Evolutionary conservation across 192 early-diverging fungal species (phyloP).

Genomic region (Backusella psychrophila): DNA sequence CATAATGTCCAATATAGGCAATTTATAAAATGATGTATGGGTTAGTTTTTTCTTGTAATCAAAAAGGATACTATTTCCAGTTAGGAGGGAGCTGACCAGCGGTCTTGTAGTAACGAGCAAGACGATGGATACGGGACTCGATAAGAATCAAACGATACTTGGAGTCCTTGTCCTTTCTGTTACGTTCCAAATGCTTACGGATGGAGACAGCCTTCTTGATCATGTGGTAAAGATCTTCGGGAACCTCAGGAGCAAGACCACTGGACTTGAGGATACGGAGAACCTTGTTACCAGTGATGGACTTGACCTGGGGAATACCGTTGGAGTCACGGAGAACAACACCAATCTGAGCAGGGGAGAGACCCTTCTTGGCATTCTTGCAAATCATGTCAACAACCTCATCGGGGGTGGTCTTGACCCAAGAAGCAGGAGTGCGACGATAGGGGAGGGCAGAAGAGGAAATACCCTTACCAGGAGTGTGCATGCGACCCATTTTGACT

Average conservation of each 20-base stretch:
- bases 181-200: slow-evolving; percentile 98
- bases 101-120: slow-evolving; percentile 99
- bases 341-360: slow-evolving; percentile 98
- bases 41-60: slow-evolving; percentile 7
- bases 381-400: slow-evolving; percentile 98
- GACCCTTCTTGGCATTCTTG: slow-evolving; percentile 99
- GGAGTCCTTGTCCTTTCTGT: slow-evolving; percentile 98
- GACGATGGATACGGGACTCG: slow-evolving; percentile 98
- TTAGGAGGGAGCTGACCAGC: slow-evolving; percentile 92
- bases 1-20: slow-evolving; percentile 35
- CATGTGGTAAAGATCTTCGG: slow-evolving; percentile 98
- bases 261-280: slow-evolving; percentile 98
- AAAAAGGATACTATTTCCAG: slow-evolving; percentile 93
- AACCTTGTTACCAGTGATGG: slow-evolving; percentile 99
- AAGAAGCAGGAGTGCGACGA: slow-evolving; percentile 94
- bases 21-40: background rate
- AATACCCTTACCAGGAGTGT: slow-evolving; percentile 98
- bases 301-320: slow-evolving; percentile 95
- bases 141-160: slow-evolving; percentile 98
- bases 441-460: slow-evolving; percentile 89
- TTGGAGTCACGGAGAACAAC: slow-evolving; percentile 95
- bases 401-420: slow-evolving; percentile 97
- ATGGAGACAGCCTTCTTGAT: slow-evolving; percentile 99
- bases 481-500: slow-evolving; percentile 44
- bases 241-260: slow-evolving; percentile 83